Evolutionary conservation across 2,329 filamentous ascomycete genomes (phyloP), one percentile per base, ranked within the genome.

Genomic region (Ceratocystis albifundus): DNA sequence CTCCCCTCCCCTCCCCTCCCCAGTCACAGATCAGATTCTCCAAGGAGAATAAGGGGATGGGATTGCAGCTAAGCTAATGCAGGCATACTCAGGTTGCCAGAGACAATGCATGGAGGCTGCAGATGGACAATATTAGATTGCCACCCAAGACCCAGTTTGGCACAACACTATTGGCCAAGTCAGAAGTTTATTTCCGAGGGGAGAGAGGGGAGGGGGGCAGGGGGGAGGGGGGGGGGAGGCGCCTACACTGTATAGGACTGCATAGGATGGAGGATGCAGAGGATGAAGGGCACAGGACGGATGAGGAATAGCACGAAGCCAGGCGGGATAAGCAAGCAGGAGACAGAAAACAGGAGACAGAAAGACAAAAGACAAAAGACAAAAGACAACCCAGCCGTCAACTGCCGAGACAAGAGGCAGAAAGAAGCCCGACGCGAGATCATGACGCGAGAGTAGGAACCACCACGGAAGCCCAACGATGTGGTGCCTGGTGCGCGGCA

Each of bases 81-180:
- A 59, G 53, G n/a, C 20, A 15, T 53, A 28, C 48, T 28, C 20
- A 53, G 48, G 48, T 53, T 53, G 48, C 48, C 17, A 17, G 48
- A 53, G 48, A 53, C 48, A 36, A 59, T 59, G 53, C 53, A 59
- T 30, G 53, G 53, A 59, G 28, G 53, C 53, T 59, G 53, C 53
- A 59, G 53, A 59, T 59, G 25, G 53, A 41, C 53, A 59, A 59
- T 12, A 59, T 59, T 59, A 32, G 53, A 59, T 59, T 59, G n/a
- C 25, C 28, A 59, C 53, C 53, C 15, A 12, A 36, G 32, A 17
- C 25, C 53, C 28, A 15, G 15, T 17, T 20, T 20, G 8, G 25
- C 28, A 30, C 8, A 36, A 30, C 25, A 7, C 32, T 5, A 59
- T 59, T 59, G 53, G 53, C 17, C 32, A 17, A 5, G 53, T 32